Evolutionary conservation across 768 basidiomycete species (phyloP).

Genomic region (Leccinum arenicola): DNA sequence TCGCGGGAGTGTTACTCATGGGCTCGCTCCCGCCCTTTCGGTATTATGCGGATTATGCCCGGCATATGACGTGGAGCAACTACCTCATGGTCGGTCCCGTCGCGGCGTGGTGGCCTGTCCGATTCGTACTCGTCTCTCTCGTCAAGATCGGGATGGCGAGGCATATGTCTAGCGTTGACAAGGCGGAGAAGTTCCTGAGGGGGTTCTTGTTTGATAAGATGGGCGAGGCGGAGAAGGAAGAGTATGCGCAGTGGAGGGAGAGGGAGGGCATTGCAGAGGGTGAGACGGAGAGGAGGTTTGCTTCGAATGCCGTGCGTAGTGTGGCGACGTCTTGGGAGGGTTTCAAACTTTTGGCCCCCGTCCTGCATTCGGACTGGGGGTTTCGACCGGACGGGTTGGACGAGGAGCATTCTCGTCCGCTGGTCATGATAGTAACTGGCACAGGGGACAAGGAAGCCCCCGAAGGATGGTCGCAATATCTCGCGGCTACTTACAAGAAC

Average conservation of each 20-base stretch:
- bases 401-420: slow-evolving; percentile 42
- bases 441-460: slow-evolving; percentile 42
- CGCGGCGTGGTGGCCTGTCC: slow-evolving; percentile 41
- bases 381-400: slow-evolving; percentile 42
- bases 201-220: slow-evolving; percentile 39
- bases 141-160: slow-evolving; percentile 29
- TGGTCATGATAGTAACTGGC: slow-evolving; percentile 45
- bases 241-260: slow-evolving; percentile 41
- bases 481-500: slow-evolving; percentile 47
- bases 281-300: slow-evolving; percentile 41
- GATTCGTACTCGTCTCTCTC: slow-evolving; percentile 31
- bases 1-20: slow-evolving; percentile 47
- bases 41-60: slow-evolving; percentile 44
- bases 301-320: slow-evolving; percentile 43
- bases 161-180: slow-evolving; percentile 37
- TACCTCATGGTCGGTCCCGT: slow-evolving; percentile 49
- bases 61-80: slow-evolving; percentile 43
- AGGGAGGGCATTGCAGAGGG: slow-evolving; percentile 40
- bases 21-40: slow-evolving; percentile 47
- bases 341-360: slow-evolving; percentile 39
- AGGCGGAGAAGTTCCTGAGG: slow-evolving; percentile 43
- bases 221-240: slow-evolving; percentile 34
- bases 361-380: slow-evolving; percentile 53
- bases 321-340: slow-evolving; percentile 52
- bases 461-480: slow-evolving; percentile 44